These are phyloP conservation scores for Cornus kousa DNA, from an alignment of 148 eudicot species.

Conservation along the genomic window DNA sequence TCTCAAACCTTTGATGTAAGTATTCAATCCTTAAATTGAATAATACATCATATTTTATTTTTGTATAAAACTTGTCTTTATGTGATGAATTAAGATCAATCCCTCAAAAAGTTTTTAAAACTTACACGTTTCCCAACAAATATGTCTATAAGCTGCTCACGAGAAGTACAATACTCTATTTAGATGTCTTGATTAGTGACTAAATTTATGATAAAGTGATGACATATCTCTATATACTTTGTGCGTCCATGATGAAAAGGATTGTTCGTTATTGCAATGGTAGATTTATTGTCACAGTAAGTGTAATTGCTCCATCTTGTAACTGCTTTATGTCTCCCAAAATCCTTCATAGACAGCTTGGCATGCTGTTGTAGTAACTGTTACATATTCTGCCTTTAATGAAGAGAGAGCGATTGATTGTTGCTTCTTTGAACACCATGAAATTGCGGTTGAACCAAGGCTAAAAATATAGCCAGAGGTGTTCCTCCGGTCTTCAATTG, in stretches of 20 bases:
- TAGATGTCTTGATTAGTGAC: too few species aligned
- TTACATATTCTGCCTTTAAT: background rate
- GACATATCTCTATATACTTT: too few species aligned
- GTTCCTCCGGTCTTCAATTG: background rate
- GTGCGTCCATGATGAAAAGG: background rate
- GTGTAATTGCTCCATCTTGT: background rate
- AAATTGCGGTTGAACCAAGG: background rate
- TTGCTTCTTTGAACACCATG: conserved; percentile 4
- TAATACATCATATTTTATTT: too few species aligned
- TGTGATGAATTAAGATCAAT: too few species aligned
- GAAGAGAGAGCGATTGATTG: background rate
- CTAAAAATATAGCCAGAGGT: background rate
- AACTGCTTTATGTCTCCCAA: background rate
- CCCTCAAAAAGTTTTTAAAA: too few species aligned
- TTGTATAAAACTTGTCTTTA: too few species aligned
- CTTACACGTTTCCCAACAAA: too few species aligned
- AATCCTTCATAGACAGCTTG: background rate
- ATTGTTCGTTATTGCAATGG: background rate
- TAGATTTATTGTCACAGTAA: background rate
- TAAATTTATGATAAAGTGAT: too few species aligned
- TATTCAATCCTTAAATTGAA: too few species aligned
- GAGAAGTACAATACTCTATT: too few species aligned
- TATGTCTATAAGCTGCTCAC: too few species aligned
- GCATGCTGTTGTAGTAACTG: background rate
- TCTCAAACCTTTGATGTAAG: too few species aligned